Base-by-base conservation (phyloP, 148 eudicot species). In the Limonium bicolor region DNA sequence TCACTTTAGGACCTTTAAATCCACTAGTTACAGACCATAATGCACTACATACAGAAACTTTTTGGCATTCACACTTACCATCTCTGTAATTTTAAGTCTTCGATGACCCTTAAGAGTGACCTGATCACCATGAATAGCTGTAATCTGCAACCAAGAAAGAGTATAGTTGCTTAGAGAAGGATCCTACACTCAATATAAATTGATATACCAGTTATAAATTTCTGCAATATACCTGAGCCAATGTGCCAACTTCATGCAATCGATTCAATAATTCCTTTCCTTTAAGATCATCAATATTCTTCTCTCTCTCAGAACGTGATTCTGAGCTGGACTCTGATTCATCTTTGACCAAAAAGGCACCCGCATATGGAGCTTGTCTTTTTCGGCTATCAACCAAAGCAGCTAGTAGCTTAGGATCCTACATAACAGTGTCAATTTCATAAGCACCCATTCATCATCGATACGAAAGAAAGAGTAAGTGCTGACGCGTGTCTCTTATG, bases 281-380 rank as follows among this genome's bases (percentile, higher is more conserved):
- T 67, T 81, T 90, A 42, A 85, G 82, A 32, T 90, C 85, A 50
- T 70, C 50, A 29, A 78, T 61, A 40, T 58, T 76, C 56, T 87
- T 83, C 41, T 81, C 99, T 13, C 75, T n/a, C 40, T 92, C 88
- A 11, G 75, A 53, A 28, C 65, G 72, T 58, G 72, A 55, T 22
- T 20, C 34, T 14, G 55, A 15, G 36, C 43, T 47, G 34, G 77
- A 53, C 51, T 84, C 93, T 39, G 76, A 66, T 20, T 75, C 94
- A 29, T 92, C 99, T 71, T 20, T 85, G 22, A 92, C 62, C 33
- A 92, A 80, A 58, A 92, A 92, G 16, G 99, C 99, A 46, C 95
- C 99, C 59, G 99, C 92, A 64, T 75, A 92, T 20, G 99, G 94
- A 25, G 99, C 86, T 52, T 85, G 95, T 50, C 88, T 66, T 54